Evolutionary conservation across 805 yeast genomes (phyloP).

Genomic region (Sungouiozyma intestinalis): DNA sequence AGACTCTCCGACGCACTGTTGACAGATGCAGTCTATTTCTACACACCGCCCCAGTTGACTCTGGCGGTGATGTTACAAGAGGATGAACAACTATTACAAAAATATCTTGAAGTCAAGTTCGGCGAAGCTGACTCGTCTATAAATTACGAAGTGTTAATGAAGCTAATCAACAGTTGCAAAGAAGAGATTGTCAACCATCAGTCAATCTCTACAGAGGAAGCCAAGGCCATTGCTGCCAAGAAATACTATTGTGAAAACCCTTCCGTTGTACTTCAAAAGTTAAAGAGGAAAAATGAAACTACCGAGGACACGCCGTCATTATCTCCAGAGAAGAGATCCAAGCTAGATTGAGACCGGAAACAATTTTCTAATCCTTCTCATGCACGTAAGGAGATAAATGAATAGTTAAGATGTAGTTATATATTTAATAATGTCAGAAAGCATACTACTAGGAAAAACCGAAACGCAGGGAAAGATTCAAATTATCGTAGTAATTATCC

Average conservation of each 20-base stretch:
- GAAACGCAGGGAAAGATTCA: neutral
- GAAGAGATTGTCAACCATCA: conserved; percentile 32
- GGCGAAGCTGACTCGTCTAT: conserved; percentile 17
- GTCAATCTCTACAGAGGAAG: conserved; percentile 49
- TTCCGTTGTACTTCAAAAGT: conserved; percentile 37
- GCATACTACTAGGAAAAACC: neutral
- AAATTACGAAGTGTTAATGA: conserved; percentile 36
- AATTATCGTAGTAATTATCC: neutral
- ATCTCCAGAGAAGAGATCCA: neutral
- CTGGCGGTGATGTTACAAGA: conserved; percentile 68
- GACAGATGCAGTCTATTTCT: conserved; percentile 67
- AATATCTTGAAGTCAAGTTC: conserved; percentile 60
- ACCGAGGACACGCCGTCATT: neutral
- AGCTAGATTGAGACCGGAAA: neutral
- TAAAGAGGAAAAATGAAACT: conserved; percentile 35
- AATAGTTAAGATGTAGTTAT: too few relatives aligned
- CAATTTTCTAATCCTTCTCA: too few relatives aligned
- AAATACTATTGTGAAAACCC: conserved; percentile 58
- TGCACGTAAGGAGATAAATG: neutral
- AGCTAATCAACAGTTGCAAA: conserved; percentile 40
- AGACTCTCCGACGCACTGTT: conserved; percentile 57
- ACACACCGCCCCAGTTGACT: conserved; percentile 93
- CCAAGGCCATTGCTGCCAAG: conserved; percentile 52
- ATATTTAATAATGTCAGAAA: neutral
- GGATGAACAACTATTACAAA: conserved; percentile 52